Evolutionary conservation across 208 protist genomes (phyloP), one percentile per base, ranked within the genome.

Genomic region (Leishmania major): DNA sequence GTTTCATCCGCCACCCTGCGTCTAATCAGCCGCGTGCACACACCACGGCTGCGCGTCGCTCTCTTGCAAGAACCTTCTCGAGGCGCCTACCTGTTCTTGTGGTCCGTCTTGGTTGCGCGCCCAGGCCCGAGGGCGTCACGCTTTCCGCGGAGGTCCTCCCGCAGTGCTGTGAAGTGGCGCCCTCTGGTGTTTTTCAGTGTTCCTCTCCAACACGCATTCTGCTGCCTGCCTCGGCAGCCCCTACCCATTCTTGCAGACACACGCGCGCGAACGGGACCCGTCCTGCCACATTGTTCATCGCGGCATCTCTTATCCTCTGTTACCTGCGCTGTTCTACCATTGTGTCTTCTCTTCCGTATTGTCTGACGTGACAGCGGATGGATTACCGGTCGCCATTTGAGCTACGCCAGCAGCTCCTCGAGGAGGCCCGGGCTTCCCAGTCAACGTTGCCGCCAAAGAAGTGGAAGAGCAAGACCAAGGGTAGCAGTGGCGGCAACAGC

Each of bases 321-420:
- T 40, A 8, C 66, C 0, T 13, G 71, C 47, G 3, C 47, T 40
- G 40, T 3, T 45, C 53, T 25, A 1, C 28, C 73, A 17, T 57
- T 81, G 69, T 73, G 28, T 78, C 19, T 77, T 55, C 59, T 25
- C 22, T 62, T 43, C 17, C 60, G 57, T 25, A 64, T 49, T 11
- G 2, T 67, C 10, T 49, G 6, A 40, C 47, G 45, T 57, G n/a
- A 8, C 37, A 55, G 66, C 35, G 40, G 47, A 95, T 96, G 92
- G 89, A 98, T 74, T 98, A 96, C 60, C 89, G 93, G n/a, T 98
- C 95, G 15, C 83, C 92, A 3, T 96, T 96, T 82, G 95, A 98
- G 88, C 81, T 98, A 80, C 89, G 91, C 35, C 88, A 92, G 84
- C 92, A 96, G 73, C 75, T 95, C 51, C 69, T 95, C 49, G 95